phyloP scores from a whole-genome alignment of 2,329 filamentous ascomycete species.

The Hypocrella siamensis region DNA sequence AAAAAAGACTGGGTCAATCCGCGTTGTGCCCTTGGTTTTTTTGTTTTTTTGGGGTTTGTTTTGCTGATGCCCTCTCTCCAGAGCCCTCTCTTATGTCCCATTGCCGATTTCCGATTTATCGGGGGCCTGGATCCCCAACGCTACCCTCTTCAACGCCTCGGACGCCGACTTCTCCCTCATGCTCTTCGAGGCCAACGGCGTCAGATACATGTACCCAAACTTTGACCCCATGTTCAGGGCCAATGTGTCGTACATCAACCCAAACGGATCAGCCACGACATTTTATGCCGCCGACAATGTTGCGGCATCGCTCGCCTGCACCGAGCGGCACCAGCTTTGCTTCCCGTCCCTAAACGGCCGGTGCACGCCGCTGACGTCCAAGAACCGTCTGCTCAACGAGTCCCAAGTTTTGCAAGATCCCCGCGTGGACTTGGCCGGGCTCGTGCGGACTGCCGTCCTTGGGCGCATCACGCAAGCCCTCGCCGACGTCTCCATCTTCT shows the following conservation, averaged over 20 bases:
- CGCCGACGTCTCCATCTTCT: neutral
- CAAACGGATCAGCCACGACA: neutral
- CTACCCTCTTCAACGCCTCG: neutral
- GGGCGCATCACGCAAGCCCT: neutral
- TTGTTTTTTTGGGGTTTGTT: no score
- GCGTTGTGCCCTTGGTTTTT: no score
- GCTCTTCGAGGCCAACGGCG: neutral
- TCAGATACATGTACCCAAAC: neutral
- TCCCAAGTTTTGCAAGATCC: neutral
- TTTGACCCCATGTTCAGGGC: neutral
- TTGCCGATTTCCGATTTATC: neutral
- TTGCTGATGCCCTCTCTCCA: neutral
- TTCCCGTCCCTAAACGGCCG: neutral
- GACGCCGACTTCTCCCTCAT: neutral
- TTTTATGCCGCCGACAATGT: slow-evolving; percentile 6
- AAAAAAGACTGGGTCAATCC: no score
- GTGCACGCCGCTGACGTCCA: neutral
- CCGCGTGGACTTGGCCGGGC: neutral
- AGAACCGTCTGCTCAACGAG: neutral
- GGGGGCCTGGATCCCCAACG: neutral
- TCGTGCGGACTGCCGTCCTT: neutral
- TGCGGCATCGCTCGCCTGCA: slow-evolving; percentile 20
- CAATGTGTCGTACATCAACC: no score
- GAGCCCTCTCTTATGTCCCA: neutral
- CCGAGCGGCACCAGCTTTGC: slow-evolving; percentile 8